Base-by-base conservation (phyloP, 2,329 filamentous ascomycete genomes). In the Penicillium sp. region DNA sequence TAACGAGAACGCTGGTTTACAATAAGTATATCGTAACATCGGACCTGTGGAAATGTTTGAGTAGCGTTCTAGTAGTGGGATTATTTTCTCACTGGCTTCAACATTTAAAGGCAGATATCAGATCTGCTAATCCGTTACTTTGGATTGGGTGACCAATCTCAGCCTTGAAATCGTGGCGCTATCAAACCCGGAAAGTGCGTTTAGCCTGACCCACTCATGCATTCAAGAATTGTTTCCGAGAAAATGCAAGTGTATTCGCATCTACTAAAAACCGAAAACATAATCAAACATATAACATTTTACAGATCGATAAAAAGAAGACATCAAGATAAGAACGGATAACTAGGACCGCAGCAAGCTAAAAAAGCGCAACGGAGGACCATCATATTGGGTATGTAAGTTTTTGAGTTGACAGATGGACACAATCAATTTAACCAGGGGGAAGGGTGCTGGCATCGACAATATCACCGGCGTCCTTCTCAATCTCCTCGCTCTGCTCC, bases 361-460 rank as follows among this genome's bases (percentile, higher is more conserved):
- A 44, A 31, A 26, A 53, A 58, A 41, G 53, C 53, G 58, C 49
- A 59, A 55, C 55, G 44, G 48, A 58, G 31, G 53, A 58, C 57
- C 62, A 61, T 57, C 57, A 64, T 44, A 51, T 61, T 62, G 63
- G 63, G 64, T 64, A 65, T 65, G 60, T 61, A 55, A 60, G 52
- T 53, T 64, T 68, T 68, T 60, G 35, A 61, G 48, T 56, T 58
- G 55, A 52, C 52, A 56, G 56, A 58, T 57, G 37, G n/a, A 46
- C 51, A 54, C 52, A 27, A 35, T 14, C 26, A 8, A 55, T 58
- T 80, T 84, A 98, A 73, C 95, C 93, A 59, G 95, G 95, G 63
- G 95, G 95, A 48, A 99, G 86, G 73, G 92, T 87, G 84, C 92
- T 96, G 64, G 89, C 90, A 76, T 99, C 95, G 52, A 99, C 93